phyloP scores from a whole-genome alignment of 352 stramenopile genomes.

The Aphanomyces astaci region DNA sequence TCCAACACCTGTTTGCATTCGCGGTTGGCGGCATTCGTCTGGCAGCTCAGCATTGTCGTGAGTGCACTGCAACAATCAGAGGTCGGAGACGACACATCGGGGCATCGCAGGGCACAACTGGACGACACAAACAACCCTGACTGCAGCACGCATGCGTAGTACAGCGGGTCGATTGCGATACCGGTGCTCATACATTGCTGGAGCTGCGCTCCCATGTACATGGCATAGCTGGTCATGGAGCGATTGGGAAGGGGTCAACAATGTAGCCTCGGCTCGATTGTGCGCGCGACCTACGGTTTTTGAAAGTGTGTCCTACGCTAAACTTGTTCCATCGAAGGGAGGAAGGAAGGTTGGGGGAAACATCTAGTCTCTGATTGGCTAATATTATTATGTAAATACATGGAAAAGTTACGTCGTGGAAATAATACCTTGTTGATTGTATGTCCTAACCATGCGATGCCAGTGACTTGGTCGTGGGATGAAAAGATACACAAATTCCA shows the following conservation, averaged over 20 bases:
- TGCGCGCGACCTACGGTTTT: background rate
- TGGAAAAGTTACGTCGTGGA: too few relatives aligned
- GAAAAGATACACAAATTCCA: too few relatives aligned
- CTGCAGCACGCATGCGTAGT: constrained; percentile 7
- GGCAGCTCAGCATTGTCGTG: background rate
- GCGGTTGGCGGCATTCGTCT: background rate
- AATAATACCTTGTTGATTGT: too few relatives aligned
- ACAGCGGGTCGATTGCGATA: background rate
- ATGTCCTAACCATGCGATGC: too few relatives aligned
- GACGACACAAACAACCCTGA: background rate
- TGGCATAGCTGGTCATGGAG: background rate
- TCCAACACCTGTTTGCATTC: constrained; percentile 1
- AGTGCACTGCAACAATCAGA: background rate
- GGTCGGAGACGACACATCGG: background rate
- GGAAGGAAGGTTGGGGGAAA: too few relatives aligned
- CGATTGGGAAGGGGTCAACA: background rate
- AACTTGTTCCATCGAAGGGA: too few relatives aligned
- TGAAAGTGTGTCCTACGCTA: constrained; percentile 5
- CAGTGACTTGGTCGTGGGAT: too few relatives aligned
- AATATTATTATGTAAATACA: too few relatives aligned
- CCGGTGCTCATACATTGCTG: background rate
- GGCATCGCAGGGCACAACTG: background rate
- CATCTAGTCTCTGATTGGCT: too few relatives aligned
- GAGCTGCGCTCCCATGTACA: background rate
- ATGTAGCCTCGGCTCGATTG: background rate